Base-by-base conservation (phyloP, 2,329 filamentous ascomycete species). In the Cladosporium sp. region DNA sequence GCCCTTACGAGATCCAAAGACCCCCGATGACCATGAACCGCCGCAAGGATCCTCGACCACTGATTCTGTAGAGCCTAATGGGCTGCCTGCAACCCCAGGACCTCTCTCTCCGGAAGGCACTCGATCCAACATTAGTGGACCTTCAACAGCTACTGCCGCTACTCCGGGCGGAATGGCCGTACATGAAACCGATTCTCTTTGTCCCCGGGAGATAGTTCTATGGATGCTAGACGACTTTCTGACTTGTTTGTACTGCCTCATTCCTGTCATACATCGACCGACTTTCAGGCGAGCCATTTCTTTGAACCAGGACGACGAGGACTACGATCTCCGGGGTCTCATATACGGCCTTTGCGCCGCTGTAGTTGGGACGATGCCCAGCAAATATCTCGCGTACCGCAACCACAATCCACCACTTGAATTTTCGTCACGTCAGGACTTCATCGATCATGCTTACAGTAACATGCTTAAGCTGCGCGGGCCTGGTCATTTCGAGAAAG, bases 211-310 rank as follows among this genome's bases (percentile, higher is more conserved):
- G 17, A 25, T 59, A 14, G 37, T 59, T 17, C 30, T 59, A 1
- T 37, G 47, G 38, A 59, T 59, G 56, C 30, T 59, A n/a, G 39
- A 59, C 19, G 56, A 59, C 20, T 59, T 37, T 25, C n/a, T 59
- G 9, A 47, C 37, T 14, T 39, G 15, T 11, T 47, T 59, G 5
- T 59, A 59, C n/a, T 39, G 47, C 22, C 20, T 52, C 12, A 52
- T 59, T 14, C 56, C 56, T 8, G 47, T 59, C 9, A 40, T 59
- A 20, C 56, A 59, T 22, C 49, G 56, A 45, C 56, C 56, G 7
- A 51, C 39, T 12, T 59, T 59, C 39, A 17, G 49, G 11, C 30
- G 34, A 6, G 36, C 56, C 12, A 42, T 59, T 11, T 49, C 56
- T 17, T 43, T 22, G 14, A 47, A 22, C 17, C 49, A 47, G 22